Base-by-base conservation (phyloP, 352 stramenopile genomes). In the Phytopythium litorale region DNA sequence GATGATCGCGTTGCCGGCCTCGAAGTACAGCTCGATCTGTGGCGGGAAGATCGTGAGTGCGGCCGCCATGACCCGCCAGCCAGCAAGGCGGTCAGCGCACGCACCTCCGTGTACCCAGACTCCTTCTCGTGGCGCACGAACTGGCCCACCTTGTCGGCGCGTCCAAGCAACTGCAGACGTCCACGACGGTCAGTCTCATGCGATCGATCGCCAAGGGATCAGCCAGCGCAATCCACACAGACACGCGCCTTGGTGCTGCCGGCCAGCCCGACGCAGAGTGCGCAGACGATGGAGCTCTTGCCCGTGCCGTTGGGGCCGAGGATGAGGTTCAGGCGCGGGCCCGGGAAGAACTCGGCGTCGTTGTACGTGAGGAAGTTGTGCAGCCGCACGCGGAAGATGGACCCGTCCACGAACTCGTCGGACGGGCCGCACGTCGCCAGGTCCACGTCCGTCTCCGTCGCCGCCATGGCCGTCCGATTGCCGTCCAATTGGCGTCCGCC, bases 231-330 rank as follows among this genome's bases (percentile, higher is more conserved):
- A 13, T 9, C 18, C 42, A 23, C 33, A 19, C 6, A 15, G 11
- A 19, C 1, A 21, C 60, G 42, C 35, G 98, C 87, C 64, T 91
- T 92, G 7, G 96, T 96, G 63, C 93, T 95, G 35, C 97, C 97
- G 4, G 94, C 97, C 16, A 99, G 78, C 5, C 96, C 97, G 42
- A 99, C 85, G 62, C 91, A 98, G 55, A 99, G 96, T 33, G 97
- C 97, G 72, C 97, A 99, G 32, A 99, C 88, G 66, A 99, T 98
- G 21, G 84, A 94, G 56, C 81, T 92, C 67, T 97, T 97, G 68
- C 90, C 91, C 0, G 95, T 98, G 42, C 98, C 98, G 63, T 99
- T 99, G 3, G 97, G 96, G 1, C 97, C 98, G 38, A 99, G 76
- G 50, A 99, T 97, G 55, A 99, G 84, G 70, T 99, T 99, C 11